Conservation (phyloP, 805 yeast species). For the Candida pseudoglaebosa region DNA sequence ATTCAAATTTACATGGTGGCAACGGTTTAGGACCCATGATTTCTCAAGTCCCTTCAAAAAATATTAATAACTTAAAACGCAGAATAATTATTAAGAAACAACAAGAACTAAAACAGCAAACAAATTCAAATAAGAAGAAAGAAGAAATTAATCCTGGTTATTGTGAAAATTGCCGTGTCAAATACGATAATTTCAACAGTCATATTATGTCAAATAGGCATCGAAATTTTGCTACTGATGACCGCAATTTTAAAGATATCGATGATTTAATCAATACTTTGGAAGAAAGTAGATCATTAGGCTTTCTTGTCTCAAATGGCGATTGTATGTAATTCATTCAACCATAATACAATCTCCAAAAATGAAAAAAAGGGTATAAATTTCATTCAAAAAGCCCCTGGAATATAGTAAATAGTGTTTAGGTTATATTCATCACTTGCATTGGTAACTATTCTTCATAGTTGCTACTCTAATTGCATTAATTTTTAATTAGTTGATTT, state of each 20-base stretch:
- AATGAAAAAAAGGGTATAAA: neutral
- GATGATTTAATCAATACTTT: constrained; percentile 63
- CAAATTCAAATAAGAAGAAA: constrained; percentile 13
- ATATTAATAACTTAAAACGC: constrained; percentile 45
- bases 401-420: neutral
- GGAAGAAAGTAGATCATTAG: constrained; percentile 39
- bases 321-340: constrained; percentile 19
- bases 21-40: constrained; percentile 62
- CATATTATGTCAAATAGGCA: constrained; percentile 72
- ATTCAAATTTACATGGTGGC: constrained; percentile 28
- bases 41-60: constrained; percentile 53
- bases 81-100: constrained; percentile 42
- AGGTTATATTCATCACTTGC: neutral
- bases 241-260: constrained; percentile 67
- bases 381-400: too few relatives aligned
- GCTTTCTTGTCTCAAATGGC: constrained; percentile 40
- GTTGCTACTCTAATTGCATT: constrained; percentile 1
- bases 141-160: constrained; percentile 60
- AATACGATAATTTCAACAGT: constrained; percentile 73
- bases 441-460: neutral
- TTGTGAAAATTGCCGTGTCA: constrained; percentile 90
- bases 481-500: neutral
- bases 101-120: constrained; percentile 12
- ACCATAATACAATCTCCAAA: neutral
- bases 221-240: constrained; percentile 70